Base-by-base conservation (phyloP, 75 land plant genomes). In the Pinus taeda region DNA sequence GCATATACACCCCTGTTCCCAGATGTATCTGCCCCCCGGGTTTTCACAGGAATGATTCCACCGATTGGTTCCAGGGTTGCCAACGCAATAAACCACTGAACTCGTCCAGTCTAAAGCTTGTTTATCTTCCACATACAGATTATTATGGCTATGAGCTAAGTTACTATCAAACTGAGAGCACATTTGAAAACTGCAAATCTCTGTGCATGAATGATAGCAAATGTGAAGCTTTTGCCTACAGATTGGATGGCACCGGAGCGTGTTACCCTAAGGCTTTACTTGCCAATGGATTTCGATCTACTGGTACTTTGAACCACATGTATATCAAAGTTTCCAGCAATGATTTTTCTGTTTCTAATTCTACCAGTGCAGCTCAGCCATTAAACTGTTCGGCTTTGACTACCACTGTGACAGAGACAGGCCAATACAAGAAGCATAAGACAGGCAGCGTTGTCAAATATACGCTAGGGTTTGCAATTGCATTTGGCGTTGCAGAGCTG, bases 21-120 rank as follows among this genome's bases (percentile, higher is more conserved):
- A 77, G 33, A 36, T 90, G 87, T 36, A 62, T 82, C 1, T 90
- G 92, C 78, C 87, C 90, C 45, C 83, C 33, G 0, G 33, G 33
- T 33, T 33, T 33, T 33, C 33, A 33, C 33, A 33, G 33, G 33
- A 33, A 1, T 33, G 33, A 33, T 33, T 33, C 33, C 33, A 33
- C 33, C 33, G 33, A 33, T 33, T 33, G 33, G 33, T 33, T 33
- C 33, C 33, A 33, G 33, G 33, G 33, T 33, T 33, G 33, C 33
- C 33, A 33, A 1, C 33, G 87, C 17, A 80, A 81, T 3, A 87
- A 64, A 65, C 76, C 70, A 26, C 3, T 37, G 74, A 75, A 63
- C 17, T 18, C 74, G 4, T 37, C 20, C 37, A 57, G 75, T 39
- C 45, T 74, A 5, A 78, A 77, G 20, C 78, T 84, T 72, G 42